Evolutionary conservation across 768 basidiomycete species (phyloP).

Genomic region (Pleurotus djamor): DNA sequence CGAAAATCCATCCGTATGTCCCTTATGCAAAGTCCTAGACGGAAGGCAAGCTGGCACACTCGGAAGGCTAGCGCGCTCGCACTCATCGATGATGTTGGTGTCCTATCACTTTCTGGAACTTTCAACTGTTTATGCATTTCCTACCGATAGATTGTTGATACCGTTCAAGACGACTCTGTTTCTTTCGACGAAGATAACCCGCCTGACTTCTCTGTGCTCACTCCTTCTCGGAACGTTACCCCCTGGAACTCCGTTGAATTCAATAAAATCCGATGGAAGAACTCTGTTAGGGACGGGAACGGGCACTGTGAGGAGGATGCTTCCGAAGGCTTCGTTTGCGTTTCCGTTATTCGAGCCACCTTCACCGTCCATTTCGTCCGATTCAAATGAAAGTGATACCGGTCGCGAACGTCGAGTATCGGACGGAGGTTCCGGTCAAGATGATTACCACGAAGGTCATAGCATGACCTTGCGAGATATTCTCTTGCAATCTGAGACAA

Average conservation of each 20-base stretch:
- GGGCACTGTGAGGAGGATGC: slow-evolving; percentile 12
- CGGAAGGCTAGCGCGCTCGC: too few relatives aligned
- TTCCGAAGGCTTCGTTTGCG: slow-evolving; percentile 1
- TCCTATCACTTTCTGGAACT: too few relatives aligned
- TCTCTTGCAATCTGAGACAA: slow-evolving; percentile 34
- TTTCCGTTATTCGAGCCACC: neutral
- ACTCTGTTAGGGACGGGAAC: slow-evolving; percentile 14
- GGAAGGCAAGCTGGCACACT: neutral
- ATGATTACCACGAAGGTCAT: slow-evolving; percentile 30
- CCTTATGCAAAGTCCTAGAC: neutral
- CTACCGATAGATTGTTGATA: slow-evolving; percentile 2
- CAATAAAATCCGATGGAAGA: slow-evolving; percentile 12
- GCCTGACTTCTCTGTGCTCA: neutral
- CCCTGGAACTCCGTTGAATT: slow-evolving; percentile 1
- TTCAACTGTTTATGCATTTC: neutral
- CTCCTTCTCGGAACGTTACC: neutral
- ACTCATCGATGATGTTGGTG: too few relatives aligned
- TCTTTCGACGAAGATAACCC: slow-evolving; percentile 4
- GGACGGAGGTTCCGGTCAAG: slow-evolving; percentile 10
- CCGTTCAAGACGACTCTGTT: slow-evolving; percentile 4
- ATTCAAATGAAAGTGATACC: neutral
- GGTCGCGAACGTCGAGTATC: too few relatives aligned
- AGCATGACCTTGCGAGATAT: slow-evolving; percentile 52
- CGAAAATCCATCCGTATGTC: slow-evolving; percentile 4
- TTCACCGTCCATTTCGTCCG: neutral